Percentiles rank a stretch among this genome's conserved stretches.
phyloP scores from a whole-genome alignment of 345 rosid genomes.

The Excoecaria agallocha region DNA sequence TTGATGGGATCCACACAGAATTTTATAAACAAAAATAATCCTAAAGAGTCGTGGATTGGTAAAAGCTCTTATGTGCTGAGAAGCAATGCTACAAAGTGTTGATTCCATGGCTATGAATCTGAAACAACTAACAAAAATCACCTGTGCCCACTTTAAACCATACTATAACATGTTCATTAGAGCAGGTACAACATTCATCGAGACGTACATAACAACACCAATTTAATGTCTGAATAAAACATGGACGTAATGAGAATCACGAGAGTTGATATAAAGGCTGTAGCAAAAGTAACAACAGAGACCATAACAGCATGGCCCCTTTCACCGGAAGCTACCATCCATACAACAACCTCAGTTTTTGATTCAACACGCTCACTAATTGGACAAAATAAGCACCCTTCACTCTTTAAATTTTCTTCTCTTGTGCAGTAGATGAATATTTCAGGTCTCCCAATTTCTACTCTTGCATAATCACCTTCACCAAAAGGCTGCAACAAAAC shows the following conservation, averaged over 20 bases:
- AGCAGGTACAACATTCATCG: too few species aligned
- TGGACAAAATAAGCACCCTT: constrained; percentile 43
- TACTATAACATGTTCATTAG: too few species aligned
- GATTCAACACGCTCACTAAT: constrained; percentile 18
- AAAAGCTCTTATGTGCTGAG: too few species aligned
- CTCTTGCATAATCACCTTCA: constrained; percentile 66
- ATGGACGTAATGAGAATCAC: constrained; percentile 43
- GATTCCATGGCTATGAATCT: too few species aligned
- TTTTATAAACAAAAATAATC: too few species aligned
- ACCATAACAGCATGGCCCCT: constrained; percentile 48
- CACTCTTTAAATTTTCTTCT: constrained; percentile 19
- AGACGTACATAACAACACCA: too few species aligned
- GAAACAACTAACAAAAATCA: too few species aligned
- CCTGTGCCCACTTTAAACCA: too few species aligned
- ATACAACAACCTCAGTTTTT: constrained; percentile 29
- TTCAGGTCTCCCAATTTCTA: too few species aligned
- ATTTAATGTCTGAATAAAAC: constrained; percentile 23
- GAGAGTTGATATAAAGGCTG: constrained; percentile 47
- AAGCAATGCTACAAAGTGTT: too few species aligned
- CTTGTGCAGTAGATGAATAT: constrained; percentile 43
- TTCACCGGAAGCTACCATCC: constrained; percentile 66
- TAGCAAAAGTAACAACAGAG: constrained; percentile 49
- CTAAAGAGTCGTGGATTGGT: too few species aligned
- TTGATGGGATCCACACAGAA: too few species aligned
- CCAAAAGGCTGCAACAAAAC: constrained; percentile 43